Conservation (phyloP, 2,329 filamentous ascomycete genomes). For the Epichloe brachyelytri region DNA sequence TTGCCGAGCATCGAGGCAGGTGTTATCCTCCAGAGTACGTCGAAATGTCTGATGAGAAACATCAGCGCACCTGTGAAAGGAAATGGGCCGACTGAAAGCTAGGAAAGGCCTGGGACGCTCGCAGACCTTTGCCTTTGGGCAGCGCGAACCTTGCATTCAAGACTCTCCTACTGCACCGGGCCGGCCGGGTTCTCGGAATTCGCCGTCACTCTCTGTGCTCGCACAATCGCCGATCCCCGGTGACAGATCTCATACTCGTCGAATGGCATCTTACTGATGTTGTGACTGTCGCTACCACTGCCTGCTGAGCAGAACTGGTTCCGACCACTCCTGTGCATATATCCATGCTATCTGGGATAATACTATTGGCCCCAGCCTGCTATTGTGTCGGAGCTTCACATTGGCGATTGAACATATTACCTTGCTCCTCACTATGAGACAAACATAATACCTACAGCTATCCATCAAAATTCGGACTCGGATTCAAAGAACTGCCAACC, state of each 20-base stretch:
- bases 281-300: constrained; percentile 10
- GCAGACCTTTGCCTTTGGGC: constrained; percentile 90
- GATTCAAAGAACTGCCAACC: neutral
- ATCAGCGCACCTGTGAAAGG: constrained; percentile 89
- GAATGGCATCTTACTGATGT: constrained; percentile 51
- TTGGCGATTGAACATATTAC: neutral
- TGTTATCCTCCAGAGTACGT: constrained; percentile 95
- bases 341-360: constrained; percentile 11
- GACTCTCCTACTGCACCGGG: constrained; percentile 47
- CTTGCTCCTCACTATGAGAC: neutral
- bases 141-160: constrained; percentile 44
- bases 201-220: constrained; percentile 28
- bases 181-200: constrained; percentile 26
- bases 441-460: neutral
- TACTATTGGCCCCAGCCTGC: neutral
- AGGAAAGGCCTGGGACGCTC: constrained; percentile 75
- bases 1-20: constrained; percentile 59
- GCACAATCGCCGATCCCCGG: constrained; percentile 30
- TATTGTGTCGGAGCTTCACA: constrained; percentile 2
- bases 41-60: constrained; percentile 87
- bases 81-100: constrained; percentile 85
- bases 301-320: constrained; percentile 16
- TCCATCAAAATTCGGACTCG: neutral
- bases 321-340: constrained; percentile 6
- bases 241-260: constrained; percentile 41